Percentiles rank a stretch among this genome's conserved stretches.
Evolutionary conservation across 148 eudicot species (phyloP).

Genomic region (Arbutus unedo): DNA sequence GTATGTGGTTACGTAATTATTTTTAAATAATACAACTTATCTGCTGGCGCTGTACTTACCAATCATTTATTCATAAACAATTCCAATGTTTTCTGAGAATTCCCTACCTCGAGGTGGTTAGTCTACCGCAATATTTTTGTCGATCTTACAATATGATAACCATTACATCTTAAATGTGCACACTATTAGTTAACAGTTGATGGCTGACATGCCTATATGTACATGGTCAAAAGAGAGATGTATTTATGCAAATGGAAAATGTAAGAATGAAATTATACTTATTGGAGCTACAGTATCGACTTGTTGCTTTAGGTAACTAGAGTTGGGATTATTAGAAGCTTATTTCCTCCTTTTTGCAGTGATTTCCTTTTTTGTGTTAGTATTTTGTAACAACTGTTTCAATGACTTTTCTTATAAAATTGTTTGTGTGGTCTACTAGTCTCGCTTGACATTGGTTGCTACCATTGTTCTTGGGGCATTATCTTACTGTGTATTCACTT

Average conservation of each 20-base stretch:
- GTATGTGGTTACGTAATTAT: neutral
- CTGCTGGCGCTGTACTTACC: neutral
- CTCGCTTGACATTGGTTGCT: slow-evolving; percentile 3
- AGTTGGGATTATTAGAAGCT: neutral
- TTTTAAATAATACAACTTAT: neutral
- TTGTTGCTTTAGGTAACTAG: neutral
- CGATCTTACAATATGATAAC: neutral
- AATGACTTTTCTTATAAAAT: neutral
- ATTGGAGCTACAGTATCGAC: neutral
- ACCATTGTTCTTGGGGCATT: neutral
- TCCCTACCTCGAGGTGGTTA: neutral
- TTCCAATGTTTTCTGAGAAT: slow-evolving; percentile 5
- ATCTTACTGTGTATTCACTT: neutral
- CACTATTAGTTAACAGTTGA: neutral
- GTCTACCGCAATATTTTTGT: neutral
- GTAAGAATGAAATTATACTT: too few species aligned
- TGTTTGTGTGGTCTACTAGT: neutral
- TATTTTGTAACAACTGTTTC: neutral
- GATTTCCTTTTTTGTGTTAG: neutral
- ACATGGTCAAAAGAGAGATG: neutral
- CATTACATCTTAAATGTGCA: neutral
- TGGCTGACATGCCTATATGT: neutral
- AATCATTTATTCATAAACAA: neutral
- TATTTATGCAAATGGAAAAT: neutral
- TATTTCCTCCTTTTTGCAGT: neutral